phyloP scores from a whole-genome alignment of 805 yeast genomes.

The Starmera pachycereana region DNA sequence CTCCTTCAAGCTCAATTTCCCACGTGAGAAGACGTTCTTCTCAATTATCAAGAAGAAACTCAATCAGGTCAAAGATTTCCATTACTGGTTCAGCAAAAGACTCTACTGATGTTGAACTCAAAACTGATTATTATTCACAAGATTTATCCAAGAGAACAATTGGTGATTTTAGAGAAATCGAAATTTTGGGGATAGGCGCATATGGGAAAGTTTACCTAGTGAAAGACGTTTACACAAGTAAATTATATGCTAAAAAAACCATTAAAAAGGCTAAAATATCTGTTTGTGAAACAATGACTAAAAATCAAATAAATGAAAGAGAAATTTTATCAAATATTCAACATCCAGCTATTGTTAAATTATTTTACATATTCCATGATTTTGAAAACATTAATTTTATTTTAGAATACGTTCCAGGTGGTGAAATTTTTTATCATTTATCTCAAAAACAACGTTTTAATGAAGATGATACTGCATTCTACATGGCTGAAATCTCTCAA shows the following conservation, averaged over 20 bases:
- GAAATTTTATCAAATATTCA: conserved; percentile 60
- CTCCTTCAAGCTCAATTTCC: too few species aligned
- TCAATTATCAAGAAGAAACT: conserved; percentile 3
- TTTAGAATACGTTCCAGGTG: conserved; percentile 81
- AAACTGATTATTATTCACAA: conserved; percentile 7
- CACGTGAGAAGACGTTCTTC: not conserved
- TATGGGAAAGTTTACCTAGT: conserved; percentile 83
- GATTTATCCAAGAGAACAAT: conserved; percentile 12
- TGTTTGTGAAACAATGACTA: conserved; percentile 40
- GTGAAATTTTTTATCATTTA: conserved; percentile 54
- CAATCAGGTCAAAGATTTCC: conserved; percentile 11
- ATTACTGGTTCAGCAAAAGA: conserved; percentile 6
- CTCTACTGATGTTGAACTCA: conserved; percentile 6
- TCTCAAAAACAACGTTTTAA: conserved; percentile 31
- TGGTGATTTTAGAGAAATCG: conserved; percentile 57
- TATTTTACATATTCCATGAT: conserved; percentile 81
- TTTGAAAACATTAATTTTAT: conserved; percentile 61
- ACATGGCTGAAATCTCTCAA: conserved; percentile 70
- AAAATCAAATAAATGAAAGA: conserved; percentile 70
- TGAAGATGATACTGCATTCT: conserved; percentile 65
- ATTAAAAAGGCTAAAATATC: conserved; percentile 71
- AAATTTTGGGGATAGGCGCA: conserved; percentile 77
- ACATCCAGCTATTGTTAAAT: conserved; percentile 75
- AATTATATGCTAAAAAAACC: conserved; percentile 78
- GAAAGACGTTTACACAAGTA: conserved; percentile 46